Evolutionary conservation across 495 filamentous ascomycete genomes (phyloP), one percentile per base, ranked within the genome.

Genomic region (Neurospora sublineolata): DNA sequence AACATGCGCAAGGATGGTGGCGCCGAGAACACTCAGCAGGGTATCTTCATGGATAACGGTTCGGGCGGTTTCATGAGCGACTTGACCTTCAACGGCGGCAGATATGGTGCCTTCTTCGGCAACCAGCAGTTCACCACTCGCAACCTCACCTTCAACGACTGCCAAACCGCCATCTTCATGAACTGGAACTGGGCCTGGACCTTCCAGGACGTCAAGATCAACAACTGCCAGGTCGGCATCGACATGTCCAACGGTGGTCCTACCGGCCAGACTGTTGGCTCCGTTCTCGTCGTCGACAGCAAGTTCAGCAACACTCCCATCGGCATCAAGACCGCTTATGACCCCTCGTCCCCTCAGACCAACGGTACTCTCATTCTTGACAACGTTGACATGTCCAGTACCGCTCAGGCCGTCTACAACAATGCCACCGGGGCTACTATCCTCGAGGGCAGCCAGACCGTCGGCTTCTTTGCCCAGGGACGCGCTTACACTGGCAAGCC

Each of bases 41-140:
- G 94, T 77, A 90, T 98, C 78, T 97, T 95, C 85, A 97, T 97
- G 91, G 95, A 98, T 79, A 98, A 97, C 76, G 96, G 95, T 64
- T 91, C 88, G 30, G 94, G 92, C 69, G 94, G 94, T 70, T 94
- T 93, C 82, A 93, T 97, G 90, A 85, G 85, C 46, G 94, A 97
- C 79, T 83, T 97, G 37, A 88, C 86, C 64, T 97, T 97, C 86
- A 93, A 93, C 75, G 94, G 94, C 71, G 94, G 94, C 75, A 86
- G 87, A 72, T 92, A 90, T 77, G 93, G 94, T 20, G 89, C 91
- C 72, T 94, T 93, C 84, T 86, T 96, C 16, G 94, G 94, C 69
- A 97, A 92, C 82, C 94, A 98, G 82, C 94, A 98, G 80, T 97
- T 95, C 81, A 96, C 94, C 7, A 94, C 91, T 70, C 91, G 94